Base-by-base conservation (phyloP, 2,329 filamentous ascomycete species). In the Dactylella cylindrospora region DNA sequence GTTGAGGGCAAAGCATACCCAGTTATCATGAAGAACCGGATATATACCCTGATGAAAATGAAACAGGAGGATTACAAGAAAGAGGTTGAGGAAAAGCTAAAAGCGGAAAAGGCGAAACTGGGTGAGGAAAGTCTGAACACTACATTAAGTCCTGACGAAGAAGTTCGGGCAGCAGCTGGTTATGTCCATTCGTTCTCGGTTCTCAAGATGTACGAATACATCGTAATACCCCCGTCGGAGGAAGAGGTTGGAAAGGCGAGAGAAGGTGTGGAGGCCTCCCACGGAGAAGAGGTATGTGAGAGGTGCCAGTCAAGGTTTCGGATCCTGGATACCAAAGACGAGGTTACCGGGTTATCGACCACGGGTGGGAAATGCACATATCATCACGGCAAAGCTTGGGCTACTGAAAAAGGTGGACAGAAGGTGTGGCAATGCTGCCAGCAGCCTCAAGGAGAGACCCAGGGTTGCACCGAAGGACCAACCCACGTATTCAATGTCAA, bases 401-500 rank as follows among this genome's bases (percentile, higher is more conserved):
- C 69, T 67, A 25, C 77, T 79, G 0, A 81, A 84, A 29, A 75
- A 76, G 51, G 52, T 17, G 47, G 77, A 7, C 79, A 83, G 32
- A 82, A 83, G 50, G 81, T 80, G 38, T 93, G 85, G 67, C 78
- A 80, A 12, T 98, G 93, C 73, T 98, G 93, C 71, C 82, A 85
- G 25, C 82, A 90, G 70, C 76, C 79, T 1, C 73, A 89, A 2
- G 90, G 89, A 5, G 82, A 86, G 29, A 83, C 84, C 1, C 70
- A 77, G 0, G 93, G 93, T 12, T 98, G 93, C 72, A 84, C 81
- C 5, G 82, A 79, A 13, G 76, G 78, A 10, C 76, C 81, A 3
- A 82, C 83, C 12, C 93, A 98, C 69, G 91, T 97, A 13, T 97
- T 90, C 79, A 96, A 94, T 71, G 81, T 86, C 7, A 83, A 80